These are phyloP conservation scores for Hypoxylon sp. DNA, from an alignment of 2,329 filamentous ascomycete genomes.

Conservation along the genomic window DNA sequence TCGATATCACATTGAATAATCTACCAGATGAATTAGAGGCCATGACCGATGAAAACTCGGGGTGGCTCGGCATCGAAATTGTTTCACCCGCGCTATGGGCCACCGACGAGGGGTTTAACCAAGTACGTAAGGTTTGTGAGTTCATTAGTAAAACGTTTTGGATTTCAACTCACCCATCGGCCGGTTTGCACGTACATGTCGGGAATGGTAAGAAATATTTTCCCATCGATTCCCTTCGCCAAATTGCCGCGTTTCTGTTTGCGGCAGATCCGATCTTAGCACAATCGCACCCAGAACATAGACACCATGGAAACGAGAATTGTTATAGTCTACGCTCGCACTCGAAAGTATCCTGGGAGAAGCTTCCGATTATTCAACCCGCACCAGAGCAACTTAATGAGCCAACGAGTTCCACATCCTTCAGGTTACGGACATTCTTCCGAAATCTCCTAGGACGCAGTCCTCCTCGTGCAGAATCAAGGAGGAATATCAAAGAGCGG, in stretches of 20 bases:
- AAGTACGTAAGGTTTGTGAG: slow-evolving; percentile 24
- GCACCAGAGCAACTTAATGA: neutral
- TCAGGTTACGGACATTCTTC: neutral
- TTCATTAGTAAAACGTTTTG: slow-evolving; percentile 21
- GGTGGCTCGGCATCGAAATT: slow-evolving; percentile 27
- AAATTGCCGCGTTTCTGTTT: slow-evolving; percentile 26
- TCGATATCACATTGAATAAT: neutral
- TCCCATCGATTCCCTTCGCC: neutral
- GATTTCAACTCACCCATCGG: neutral
- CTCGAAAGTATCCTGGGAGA: slow-evolving; percentile 10
- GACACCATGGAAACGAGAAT: neutral
- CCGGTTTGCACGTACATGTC: slow-evolving; percentile 33
- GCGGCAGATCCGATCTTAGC: slow-evolving; percentile 28
- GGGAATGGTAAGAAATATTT: slow-evolving; percentile 22
- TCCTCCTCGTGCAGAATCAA: neutral
- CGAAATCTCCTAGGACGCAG: neutral
- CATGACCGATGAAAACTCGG: neutral
- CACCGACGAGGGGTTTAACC: slow-evolving; percentile 9
- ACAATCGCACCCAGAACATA: slow-evolving; percentile 21
- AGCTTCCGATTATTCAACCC: neutral
- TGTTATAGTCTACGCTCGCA: slow-evolving; percentile 16
- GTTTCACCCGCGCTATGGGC: slow-evolving; percentile 28
- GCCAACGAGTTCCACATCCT: neutral
- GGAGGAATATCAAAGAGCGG: neutral
- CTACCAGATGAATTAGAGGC: neutral